Conservation (phyloP, 2,329 filamentous ascomycete genomes). For the Zarea fungicola region DNA sequence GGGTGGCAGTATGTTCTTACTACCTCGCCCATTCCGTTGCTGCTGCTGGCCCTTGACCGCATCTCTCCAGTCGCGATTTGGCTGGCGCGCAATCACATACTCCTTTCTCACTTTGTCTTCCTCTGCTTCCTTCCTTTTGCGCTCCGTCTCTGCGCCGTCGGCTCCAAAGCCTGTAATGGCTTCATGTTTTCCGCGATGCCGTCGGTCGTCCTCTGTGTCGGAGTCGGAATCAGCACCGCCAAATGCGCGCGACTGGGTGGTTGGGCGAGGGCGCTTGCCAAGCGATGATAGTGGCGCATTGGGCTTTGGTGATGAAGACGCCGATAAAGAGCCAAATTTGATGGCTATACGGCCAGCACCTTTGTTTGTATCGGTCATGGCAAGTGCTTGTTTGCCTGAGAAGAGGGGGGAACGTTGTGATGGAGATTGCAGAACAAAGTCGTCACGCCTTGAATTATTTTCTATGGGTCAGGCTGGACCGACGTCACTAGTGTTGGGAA, state of each 20-base stretch:
- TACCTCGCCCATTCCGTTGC: slow-evolving; percentile 26
- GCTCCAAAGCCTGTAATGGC: slow-evolving; percentile 46
- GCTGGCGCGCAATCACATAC: slow-evolving; percentile 52
- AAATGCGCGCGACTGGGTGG: slow-evolving; percentile 29
- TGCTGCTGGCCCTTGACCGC: slow-evolving; percentile 38
- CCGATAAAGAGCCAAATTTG: slow-evolving; percentile 36
- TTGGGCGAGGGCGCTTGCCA: slow-evolving; percentile 42
- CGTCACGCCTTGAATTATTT: slow-evolving; percentile 5
- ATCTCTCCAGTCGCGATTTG: slow-evolving; percentile 59
- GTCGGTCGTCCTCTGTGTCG: slow-evolving; percentile 32
- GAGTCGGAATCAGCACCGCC: slow-evolving; percentile 36
- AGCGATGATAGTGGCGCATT: slow-evolving; percentile 36
- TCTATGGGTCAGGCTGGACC: slow-evolving; percentile 9
- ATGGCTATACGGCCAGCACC: slow-evolving; percentile 41
- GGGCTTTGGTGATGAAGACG: slow-evolving; percentile 24
- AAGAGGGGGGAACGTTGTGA: slow-evolving; percentile 1
- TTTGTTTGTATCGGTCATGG: slow-evolving; percentile 34
- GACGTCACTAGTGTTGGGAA: too few relatives aligned
- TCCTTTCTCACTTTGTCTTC: slow-evolving; percentile 26
- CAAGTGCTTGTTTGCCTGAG: slow-evolving; percentile 10
- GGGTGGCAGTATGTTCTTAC: slow-evolving; percentile 55
- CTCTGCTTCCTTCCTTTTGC: slow-evolving; percentile 23
- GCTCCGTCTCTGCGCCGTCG: slow-evolving; percentile 38
- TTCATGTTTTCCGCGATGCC: slow-evolving; percentile 33
- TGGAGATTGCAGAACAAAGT: slow-evolving; percentile 3